Evolutionary conservation across 306 rosid species (phyloP).

Genomic region (Carpinus viminea): DNA sequence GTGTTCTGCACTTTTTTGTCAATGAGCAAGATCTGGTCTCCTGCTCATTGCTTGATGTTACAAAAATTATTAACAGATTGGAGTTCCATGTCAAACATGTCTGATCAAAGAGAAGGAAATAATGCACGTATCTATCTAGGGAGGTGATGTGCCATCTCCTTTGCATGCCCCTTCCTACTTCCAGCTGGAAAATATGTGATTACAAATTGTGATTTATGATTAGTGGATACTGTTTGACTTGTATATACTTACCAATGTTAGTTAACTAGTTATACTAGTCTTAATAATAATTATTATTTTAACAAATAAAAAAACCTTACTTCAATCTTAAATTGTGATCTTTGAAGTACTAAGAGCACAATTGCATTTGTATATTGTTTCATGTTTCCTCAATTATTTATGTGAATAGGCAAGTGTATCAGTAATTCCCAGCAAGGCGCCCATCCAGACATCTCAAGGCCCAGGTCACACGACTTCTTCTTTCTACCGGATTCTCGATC

Average conservation of each 20-base stretch:
- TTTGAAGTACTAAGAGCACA: not conserved
- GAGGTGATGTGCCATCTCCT: not conserved
- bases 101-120: not conserved
- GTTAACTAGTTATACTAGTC: not conserved
- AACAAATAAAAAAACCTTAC: not conserved
- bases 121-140: not conserved
- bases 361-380: not conserved
- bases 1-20: constrained; percentile 9
- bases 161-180: not conserved
- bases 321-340: not conserved
- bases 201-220: not conserved
- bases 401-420: not conserved
- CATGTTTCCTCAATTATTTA: not conserved
- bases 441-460: no score
- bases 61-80: not conserved
- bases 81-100: not conserved
- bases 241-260: not conserved
- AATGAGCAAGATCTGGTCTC: not conserved
- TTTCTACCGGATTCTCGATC: no score
- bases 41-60: not conserved
- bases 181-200: not conserved
- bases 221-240: not conserved
- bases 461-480: no score
- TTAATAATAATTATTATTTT: not conserved
- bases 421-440: no score